phyloP scores from a whole-genome alignment of 495 filamentous ascomycete species.

The Astrothelium subdiscretum region DNA sequence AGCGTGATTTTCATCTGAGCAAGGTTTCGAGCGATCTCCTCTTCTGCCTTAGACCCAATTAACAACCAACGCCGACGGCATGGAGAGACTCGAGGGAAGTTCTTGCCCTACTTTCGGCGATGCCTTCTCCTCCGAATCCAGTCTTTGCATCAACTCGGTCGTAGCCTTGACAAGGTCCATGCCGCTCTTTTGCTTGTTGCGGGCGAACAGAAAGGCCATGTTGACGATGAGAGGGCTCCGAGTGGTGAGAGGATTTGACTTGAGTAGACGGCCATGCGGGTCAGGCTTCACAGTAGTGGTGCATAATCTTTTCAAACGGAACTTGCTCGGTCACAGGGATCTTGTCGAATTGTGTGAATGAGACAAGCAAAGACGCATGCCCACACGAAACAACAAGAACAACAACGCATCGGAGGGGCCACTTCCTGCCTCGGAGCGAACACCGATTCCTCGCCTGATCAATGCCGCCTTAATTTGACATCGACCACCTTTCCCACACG shows the following conservation, averaged over 20 bases:
- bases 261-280: background rate
- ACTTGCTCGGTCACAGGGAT: background rate
- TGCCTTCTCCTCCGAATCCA: slow-evolving; percentile 27
- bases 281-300: background rate
- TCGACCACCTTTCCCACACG: too few species aligned
- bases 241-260: background rate
- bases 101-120: slow-evolving; percentile 22
- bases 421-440: background rate
- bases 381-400: background rate
- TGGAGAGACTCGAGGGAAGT: background rate
- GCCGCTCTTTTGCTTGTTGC: slow-evolving; percentile 47
- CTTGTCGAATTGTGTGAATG: background rate
- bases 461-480: too few species aligned
- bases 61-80: background rate
- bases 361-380: background rate
- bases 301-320: background rate
- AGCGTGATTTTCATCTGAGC: slow-evolving; percentile 30
- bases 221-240: slow-evolving; percentile 2
- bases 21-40: slow-evolving; percentile 30
- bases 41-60: slow-evolving; percentile 18
- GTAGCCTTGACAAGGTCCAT: slow-evolving; percentile 45
- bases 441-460: background rate
- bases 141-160: slow-evolving; percentile 42
- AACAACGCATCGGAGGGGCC: background rate
- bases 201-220: slow-evolving; percentile 90